Base-by-base conservation (phyloP, 129 eudicot species). In the Deinandra increscens region DNA sequence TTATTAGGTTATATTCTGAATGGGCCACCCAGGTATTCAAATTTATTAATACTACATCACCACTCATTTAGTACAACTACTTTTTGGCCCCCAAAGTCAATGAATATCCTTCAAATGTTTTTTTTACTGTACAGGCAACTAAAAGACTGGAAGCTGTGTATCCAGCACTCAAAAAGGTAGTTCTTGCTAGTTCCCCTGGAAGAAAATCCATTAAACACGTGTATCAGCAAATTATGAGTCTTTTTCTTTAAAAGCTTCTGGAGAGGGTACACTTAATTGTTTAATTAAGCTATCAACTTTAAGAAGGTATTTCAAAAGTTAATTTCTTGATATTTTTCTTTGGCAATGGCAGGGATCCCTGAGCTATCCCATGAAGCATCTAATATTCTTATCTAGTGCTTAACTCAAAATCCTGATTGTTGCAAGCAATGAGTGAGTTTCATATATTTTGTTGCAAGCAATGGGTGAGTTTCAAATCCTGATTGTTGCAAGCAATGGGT, bases 121-220 rank as follows among this genome's bases (percentile, higher is more conserved):
- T 68, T 60, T 20, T n/a, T 69, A 22, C 38, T 9, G 14, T 78
- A 59, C 79, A 93, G 98, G 96, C 95, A 50, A 93, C 98, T 33
- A 96, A 89, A 82, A 89, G 98, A 72, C 86, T 93, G 78, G 98
- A 89, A 79, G 88, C 95, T 17, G 75, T 89, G 54, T 93, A 93
- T 72, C 95, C 96, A 31, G 56, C 74, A 29, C 96, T 93, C 23
- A 89, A 86, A 61, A 90, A 93, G 70, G 96, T 93, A 68, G 91
- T 96, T 45, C 96, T 92, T 79, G 91, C 98, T 55, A 96, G 98
- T 73, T 58, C 87, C 74, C 86, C 87, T 70, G 95, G 96, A 68
- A 93, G 98, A 89, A 93, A 93, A 81, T 91, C 90, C 54, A 89
- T 93, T 88, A 93, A 93, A 79, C 98, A 89, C 84, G 91, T 85